Percentiles rank a stretch among this genome's conserved stretches.
Conservation (phyloP, 768 basidiomycete species). For the Psilocybe tampanensis region DNA sequence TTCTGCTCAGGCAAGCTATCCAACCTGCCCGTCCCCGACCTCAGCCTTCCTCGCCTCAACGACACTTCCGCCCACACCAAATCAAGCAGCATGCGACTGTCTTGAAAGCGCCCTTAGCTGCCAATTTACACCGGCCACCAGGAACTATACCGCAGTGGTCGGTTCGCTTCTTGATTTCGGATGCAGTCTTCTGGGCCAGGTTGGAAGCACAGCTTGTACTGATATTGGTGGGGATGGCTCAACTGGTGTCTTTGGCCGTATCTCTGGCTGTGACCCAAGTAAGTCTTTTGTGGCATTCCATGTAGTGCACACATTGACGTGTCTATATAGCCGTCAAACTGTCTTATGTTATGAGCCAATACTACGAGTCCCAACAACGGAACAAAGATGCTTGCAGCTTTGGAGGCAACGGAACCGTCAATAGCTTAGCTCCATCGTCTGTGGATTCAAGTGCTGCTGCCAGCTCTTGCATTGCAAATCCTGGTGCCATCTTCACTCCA, state of each 20-base stretch:
- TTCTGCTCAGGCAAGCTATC: slow-evolving; percentile 49
- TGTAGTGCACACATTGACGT: background rate
- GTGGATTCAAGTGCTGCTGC: slow-evolving; percentile 57
- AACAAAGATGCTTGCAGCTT: slow-evolving; percentile 74
- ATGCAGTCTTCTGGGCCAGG: slow-evolving; percentile 73
- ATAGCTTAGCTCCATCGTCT: slow-evolving; percentile 51
- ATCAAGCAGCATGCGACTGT: slow-evolving; percentile 79
- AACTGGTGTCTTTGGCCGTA: slow-evolving; percentile 73
- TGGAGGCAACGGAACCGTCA: slow-evolving; percentile 81
- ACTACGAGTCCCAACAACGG: slow-evolving; percentile 65
- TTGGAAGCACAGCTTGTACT: slow-evolving; percentile 58
- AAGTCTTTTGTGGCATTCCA: slow-evolving; percentile 24
- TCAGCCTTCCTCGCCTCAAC: slow-evolving; percentile 64
- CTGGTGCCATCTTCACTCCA: slow-evolving; percentile 66
- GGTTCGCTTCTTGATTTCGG: slow-evolving; percentile 67
- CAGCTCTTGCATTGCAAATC: slow-evolving; percentile 67
- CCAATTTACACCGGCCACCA: slow-evolving; percentile 64
- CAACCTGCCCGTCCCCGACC: slow-evolving; percentile 66
- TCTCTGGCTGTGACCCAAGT: slow-evolving; percentile 84
- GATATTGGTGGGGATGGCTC: slow-evolving; percentile 75
- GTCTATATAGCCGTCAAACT: slow-evolving; percentile 63
- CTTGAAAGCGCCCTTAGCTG: slow-evolving; percentile 71
- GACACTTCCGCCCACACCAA: slow-evolving; percentile 82
- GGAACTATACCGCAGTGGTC: slow-evolving; percentile 60
- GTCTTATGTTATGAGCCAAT: slow-evolving; percentile 81